phyloP scores from a whole-genome alignment of 2,329 filamentous ascomycete genomes.

The Colletotrichum liaoningense region DNA sequence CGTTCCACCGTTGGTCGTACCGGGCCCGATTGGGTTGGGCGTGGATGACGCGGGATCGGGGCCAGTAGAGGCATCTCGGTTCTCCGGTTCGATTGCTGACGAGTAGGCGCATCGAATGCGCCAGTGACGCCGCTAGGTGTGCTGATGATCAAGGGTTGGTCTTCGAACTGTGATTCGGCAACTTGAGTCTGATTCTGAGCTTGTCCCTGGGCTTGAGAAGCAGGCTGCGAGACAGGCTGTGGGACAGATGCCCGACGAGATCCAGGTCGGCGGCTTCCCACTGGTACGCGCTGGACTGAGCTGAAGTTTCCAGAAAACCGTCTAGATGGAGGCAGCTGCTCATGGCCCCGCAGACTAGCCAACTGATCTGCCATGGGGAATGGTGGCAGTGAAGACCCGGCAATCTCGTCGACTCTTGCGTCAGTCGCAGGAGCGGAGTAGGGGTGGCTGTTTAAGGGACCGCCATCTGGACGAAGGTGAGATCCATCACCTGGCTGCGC shows the following conservation, averaged over 20 bases:
- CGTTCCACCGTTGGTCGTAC: constrained; percentile 62
- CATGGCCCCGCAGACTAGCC: constrained; percentile 50
- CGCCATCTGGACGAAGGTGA: neutral
- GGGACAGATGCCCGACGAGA: constrained; percentile 25
- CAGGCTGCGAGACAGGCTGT: constrained; percentile 31
- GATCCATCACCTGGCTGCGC: constrained; percentile 39
- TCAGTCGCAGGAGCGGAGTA: constrained; percentile 53
- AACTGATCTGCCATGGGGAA: constrained; percentile 53
- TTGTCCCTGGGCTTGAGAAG: constrained; percentile 16
- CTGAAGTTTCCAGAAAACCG: constrained; percentile 57
- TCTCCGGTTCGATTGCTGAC: constrained; percentile 45
- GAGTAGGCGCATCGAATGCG: constrained; percentile 59
- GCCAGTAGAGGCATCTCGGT: constrained; percentile 62
- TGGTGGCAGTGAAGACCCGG: constrained; percentile 51
- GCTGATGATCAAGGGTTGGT: constrained; percentile 70
- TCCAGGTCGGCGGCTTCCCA: constrained; percentile 47
- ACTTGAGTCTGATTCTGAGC: constrained; percentile 27
- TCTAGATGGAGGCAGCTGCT: constrained; percentile 51
- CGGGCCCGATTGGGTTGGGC: constrained; percentile 46
- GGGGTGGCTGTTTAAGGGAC: constrained; percentile 46
- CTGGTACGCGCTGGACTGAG: constrained; percentile 53
- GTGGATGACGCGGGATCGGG: constrained; percentile 64
- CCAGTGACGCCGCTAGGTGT: constrained; percentile 67
- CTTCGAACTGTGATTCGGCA: constrained; percentile 45
- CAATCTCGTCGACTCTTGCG: constrained; percentile 45